Evolutionary conservation across 768 basidiomycete species (phyloP).

Genomic region (Suillus subluteus): DNA sequence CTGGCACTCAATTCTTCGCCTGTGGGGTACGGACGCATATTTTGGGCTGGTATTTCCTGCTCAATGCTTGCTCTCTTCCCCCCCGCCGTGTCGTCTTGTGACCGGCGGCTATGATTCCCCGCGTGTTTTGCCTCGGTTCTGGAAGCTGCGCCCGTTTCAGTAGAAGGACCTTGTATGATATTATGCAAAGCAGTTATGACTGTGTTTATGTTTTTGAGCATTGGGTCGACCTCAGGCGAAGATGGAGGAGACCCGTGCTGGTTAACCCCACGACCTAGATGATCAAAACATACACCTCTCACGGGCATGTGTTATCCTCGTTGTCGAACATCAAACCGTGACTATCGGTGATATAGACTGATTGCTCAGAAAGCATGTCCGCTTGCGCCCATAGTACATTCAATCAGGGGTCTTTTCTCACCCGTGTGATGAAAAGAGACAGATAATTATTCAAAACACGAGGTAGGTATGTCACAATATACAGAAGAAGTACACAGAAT

Average conservation of each 20-base stretch:
- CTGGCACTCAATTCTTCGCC: background rate
- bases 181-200: background rate
- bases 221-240: background rate
- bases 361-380: constrained; percentile 8
- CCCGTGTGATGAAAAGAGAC: background rate
- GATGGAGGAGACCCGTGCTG: no score
- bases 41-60: background rate
- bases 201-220: background rate
- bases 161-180: background rate
- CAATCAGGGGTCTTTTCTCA: constrained; percentile 3
- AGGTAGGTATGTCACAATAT: background rate
- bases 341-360: background rate
- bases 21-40: background rate
- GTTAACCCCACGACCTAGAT: background rate
- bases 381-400: constrained; percentile 2
- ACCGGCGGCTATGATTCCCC: background rate
- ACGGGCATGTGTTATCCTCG: constrained; percentile 6
- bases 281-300: background rate
- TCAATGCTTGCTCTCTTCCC: background rate
- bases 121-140: background rate
- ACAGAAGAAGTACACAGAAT: background rate
- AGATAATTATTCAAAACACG: background rate
- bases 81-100: background rate
- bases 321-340: background rate
- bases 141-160: background rate